phyloP scores from a whole-genome alignment of 495 filamentous ascomycete species.

The Saxophila tyrrhenica region DNA sequence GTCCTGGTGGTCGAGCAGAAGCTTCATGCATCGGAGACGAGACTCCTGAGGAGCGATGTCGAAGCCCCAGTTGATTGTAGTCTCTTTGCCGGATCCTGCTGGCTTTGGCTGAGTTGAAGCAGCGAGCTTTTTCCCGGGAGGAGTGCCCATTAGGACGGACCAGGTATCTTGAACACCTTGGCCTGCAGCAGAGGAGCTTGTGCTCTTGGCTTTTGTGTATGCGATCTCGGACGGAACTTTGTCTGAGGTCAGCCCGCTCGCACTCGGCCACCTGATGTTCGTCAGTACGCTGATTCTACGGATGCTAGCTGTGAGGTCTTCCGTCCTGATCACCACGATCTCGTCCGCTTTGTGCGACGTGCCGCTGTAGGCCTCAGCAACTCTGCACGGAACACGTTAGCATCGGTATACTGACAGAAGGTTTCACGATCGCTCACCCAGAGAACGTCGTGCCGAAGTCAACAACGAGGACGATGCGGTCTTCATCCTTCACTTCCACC shows the following conservation, averaged over 20 bases:
- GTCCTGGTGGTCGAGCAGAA: conserved; percentile 29
- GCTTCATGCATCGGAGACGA: conserved; percentile 45
- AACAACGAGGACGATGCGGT: conserved; percentile 52
- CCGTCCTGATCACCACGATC: conserved; percentile 38
- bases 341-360: conserved; percentile 58
- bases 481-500: conserved; percentile 10
- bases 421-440: conserved; percentile 36
- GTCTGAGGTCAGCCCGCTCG: conserved; percentile 41
- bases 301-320: not conserved
- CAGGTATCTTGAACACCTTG: no score
- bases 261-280: conserved; percentile 44
- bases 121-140: no score
- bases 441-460: conserved; percentile 65
- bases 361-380: conserved; percentile 53
- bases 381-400: conserved; percentile 28
- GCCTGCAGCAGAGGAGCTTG: no score
- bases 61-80: conserved; percentile 36
- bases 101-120: no score
- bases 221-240: conserved; percentile 33
- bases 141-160: no score
- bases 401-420: not conserved
- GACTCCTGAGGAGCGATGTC: conserved; percentile 33
- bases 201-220: conserved; percentile 16
- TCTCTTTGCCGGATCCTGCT: no score
- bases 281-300: not conserved